phyloP scores from a whole-genome alignment of 192 early-diverging fungal species.

The Jimgerdemannia lactiflua region DNA sequence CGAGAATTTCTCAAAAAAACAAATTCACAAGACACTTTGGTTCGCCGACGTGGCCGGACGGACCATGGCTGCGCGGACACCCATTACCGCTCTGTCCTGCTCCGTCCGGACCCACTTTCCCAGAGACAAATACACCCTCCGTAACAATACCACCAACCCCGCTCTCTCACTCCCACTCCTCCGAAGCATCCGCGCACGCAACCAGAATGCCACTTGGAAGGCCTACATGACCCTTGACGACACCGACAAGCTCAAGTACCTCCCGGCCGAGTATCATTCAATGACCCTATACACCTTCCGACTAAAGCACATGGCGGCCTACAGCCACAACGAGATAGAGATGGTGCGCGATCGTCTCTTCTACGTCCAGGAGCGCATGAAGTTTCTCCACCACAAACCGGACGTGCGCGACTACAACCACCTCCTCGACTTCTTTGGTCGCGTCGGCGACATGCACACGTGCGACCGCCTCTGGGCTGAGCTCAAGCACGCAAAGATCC shows the following conservation, averaged over 20 bases:
- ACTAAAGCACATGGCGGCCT: conserved; percentile 14
- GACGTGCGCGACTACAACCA: conserved; percentile 36
- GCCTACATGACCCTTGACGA: conserved; percentile 16
- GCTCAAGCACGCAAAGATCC: conserved; percentile 4
- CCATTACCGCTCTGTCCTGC: too few species aligned
- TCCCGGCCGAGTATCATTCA: conserved; percentile 25
- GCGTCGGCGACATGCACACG: conserved; percentile 17
- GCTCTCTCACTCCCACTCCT: conserved; percentile 5
- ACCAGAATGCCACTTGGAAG: conserved; percentile 29
- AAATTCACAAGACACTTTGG: too few species aligned
- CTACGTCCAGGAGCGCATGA: conserved; percentile 21
- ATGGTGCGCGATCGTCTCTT: conserved; percentile 21
- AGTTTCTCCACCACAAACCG: neutral
- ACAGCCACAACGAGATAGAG: conserved; percentile 13
- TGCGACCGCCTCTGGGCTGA: conserved; percentile 20
- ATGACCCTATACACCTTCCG: conserved; percentile 24
- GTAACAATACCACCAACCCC: neutral
- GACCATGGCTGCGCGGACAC: neutral
- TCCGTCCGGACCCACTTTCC: neutral
- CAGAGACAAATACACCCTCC: neutral
- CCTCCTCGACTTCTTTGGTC: conserved; percentile 30
- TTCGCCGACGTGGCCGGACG: too few species aligned
- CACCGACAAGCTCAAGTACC: conserved; percentile 7
- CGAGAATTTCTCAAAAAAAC: neutral
- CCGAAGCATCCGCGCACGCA: conserved; percentile 13